Base-by-base conservation (phyloP, 2,329 filamentous ascomycete genomes). In the Hypoxylon sp. region DNA sequence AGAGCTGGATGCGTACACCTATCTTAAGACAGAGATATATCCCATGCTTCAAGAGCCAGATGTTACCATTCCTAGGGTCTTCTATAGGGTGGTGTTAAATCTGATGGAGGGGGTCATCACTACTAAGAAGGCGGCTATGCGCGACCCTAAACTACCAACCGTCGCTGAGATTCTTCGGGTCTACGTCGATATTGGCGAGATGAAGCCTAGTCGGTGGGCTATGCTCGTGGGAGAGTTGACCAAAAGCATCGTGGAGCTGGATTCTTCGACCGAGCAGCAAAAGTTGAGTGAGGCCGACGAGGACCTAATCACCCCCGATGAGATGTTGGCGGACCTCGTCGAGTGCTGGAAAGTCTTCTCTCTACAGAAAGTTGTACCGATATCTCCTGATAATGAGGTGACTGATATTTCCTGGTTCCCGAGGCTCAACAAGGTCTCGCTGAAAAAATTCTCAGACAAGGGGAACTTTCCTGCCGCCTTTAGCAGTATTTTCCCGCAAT, bases 261-360 rank as follows among this genome's bases (percentile, higher is more conserved):
- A 57, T 34, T 57, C 60, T 2, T 58, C 58, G n/a, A 60, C 54
- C 3, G 54, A 58, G 2, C 61, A 65, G 20, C 67, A 65, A 32
- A 31, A 55, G 3, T 62, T 65, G 9, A 50, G 63, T 7, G 59
- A 64, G 25, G 59, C 59, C 7, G 66, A 65, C 42, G 67, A 69
- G 37, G 62, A 45, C 8, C 61, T 70, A 55, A 59, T 59, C 9
- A 60, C 56, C 26, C 66, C 67, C 27, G 64, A 71, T 25, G 59
- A 48, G 6, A 66, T 75, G 46, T 57, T 76, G 2, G 56, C 60
- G 12, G 75, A 77, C 52, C 66, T 77, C 3, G 59, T 75, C 11
- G 67, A 72, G 15, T 66, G 73, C 11, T 78, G 74, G 75, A 70
- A 71, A 30, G 51, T 71, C 8, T 67, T 77, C 45, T 67, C 68